Evolutionary conservation across 192 early-diverging fungal species (phyloP).

Genomic region (Gigaspora rosea): DNA sequence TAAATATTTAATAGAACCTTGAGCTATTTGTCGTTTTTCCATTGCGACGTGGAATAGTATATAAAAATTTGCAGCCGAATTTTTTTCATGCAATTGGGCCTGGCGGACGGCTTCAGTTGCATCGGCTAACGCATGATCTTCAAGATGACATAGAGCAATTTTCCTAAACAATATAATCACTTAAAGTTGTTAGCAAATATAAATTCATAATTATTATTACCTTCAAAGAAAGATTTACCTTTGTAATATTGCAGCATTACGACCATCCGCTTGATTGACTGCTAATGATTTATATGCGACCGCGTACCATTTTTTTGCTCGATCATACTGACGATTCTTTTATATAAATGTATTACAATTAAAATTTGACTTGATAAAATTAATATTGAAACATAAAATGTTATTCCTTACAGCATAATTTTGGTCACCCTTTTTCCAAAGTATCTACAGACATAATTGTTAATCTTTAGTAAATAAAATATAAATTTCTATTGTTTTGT

Average conservation of each 20-base stretch:
- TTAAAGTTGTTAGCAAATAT: neutral
- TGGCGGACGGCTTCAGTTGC: constrained; percentile 28
- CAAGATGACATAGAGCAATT: constrained; percentile 33
- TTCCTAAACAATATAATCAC: constrained; percentile 11
- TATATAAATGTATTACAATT: neutral
- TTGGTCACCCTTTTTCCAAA: constrained; percentile 31
- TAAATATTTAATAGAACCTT: constrained; percentile 5
- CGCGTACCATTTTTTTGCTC: constrained; percentile 19
- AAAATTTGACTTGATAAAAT: neutral
- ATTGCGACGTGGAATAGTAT: constrained; percentile 32
- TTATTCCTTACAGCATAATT: constrained; percentile 14
- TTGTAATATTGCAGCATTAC: constrained; percentile 33
- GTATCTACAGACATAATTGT: constrained; percentile 7
- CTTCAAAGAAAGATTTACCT: constrained; percentile 1
- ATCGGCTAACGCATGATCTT: constrained; percentile 11
- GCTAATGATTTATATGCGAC: constrained; percentile 27
- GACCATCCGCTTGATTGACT: constrained; percentile 5
- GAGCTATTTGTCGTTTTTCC: constrained; percentile 12
- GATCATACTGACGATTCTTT: neutral
- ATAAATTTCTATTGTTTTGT: neutral
- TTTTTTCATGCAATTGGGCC: constrained; percentile 16
- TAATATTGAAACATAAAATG: neutral
- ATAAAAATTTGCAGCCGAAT: constrained; percentile 32
- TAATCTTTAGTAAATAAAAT: neutral
- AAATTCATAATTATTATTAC: neutral